Evolutionary conservation across 2,329 filamentous ascomycete species (phyloP).

Genomic region (Chrysoporthe cubensis): DNA sequence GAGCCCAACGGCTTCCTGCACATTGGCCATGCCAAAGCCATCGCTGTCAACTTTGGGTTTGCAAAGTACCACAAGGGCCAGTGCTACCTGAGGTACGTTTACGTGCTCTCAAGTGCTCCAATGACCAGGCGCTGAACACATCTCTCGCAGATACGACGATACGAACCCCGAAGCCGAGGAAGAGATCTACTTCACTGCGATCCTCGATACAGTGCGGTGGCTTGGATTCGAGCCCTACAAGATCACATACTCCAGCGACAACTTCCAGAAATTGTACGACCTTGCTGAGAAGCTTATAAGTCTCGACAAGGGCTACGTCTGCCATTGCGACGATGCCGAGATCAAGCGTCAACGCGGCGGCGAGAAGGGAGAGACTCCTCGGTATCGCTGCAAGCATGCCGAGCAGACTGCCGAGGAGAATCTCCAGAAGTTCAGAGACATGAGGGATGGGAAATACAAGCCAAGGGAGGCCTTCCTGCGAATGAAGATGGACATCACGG

Average conservation of each 20-base stretch:
- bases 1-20: slow-evolving; percentile 94
- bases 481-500: slow-evolving; percentile 88
- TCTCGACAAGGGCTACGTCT: slow-evolving; percentile 77
- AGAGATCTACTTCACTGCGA: slow-evolving; percentile 86
- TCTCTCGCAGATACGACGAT: slow-evolving; percentile 82
- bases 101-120: neutral
- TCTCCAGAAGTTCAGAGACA: slow-evolving; percentile 80
- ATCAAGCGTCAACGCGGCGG: slow-evolving; percentile 88
- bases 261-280: slow-evolving; percentile 87
- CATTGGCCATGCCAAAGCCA: slow-evolving; percentile 93
- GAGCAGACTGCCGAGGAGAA: slow-evolving; percentile 76
- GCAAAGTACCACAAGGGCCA: slow-evolving; percentile 80
- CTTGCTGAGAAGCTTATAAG: slow-evolving; percentile 83
- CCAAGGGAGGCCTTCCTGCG: slow-evolving; percentile 81
- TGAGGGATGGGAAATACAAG: slow-evolving; percentile 90
- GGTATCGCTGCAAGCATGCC: slow-evolving; percentile 82
- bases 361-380: slow-evolving; percentile 66
- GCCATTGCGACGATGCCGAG: slow-evolving; percentile 81
- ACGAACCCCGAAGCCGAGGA: slow-evolving; percentile 95
- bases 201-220: slow-evolving; percentile 86
- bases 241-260: slow-evolving; percentile 87
- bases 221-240: slow-evolving; percentile 77
- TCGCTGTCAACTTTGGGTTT: slow-evolving; percentile 95
- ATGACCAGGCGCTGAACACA: slow-evolving; percentile 34
- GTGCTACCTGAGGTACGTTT: slow-evolving; percentile 26